Evolutionary conservation across 2,329 filamentous ascomycete genomes (phyloP).

Genomic region (Leptosphaerulina australis): DNA sequence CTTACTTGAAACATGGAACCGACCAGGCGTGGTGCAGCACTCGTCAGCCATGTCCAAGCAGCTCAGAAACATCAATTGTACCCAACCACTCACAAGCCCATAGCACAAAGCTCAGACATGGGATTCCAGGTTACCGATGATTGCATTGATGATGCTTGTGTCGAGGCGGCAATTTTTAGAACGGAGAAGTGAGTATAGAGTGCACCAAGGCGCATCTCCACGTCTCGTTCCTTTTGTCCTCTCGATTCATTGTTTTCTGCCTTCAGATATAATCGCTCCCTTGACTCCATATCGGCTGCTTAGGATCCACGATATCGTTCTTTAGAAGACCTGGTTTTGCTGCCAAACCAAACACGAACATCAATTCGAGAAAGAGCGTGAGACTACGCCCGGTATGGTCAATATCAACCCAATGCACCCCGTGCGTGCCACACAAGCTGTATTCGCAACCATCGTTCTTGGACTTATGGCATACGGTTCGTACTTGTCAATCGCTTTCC

Average conservation of each 20-base stretch:
- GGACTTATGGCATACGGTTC: constrained; percentile 76
- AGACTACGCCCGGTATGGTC: neutral
- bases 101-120: constrained; percentile 14
- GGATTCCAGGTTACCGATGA: constrained; percentile 22
- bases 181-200: constrained; percentile 5
- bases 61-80: constrained; percentile 7
- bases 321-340: neutral
- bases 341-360: neutral
- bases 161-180: constrained; percentile 11
- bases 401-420: constrained; percentile 62
- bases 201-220: constrained; percentile 11
- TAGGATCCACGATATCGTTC: neutral
- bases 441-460: constrained; percentile 76
- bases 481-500: constrained; percentile 23
- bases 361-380: neutral
- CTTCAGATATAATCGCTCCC: neutral
- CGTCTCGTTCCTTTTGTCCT: neutral
- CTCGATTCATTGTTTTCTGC: neutral
- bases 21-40: constrained; percentile 18
- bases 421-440: constrained; percentile 68
- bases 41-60: constrained; percentile 17
- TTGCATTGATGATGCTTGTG: constrained; percentile 21
- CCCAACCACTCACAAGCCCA: constrained; percentile 14
- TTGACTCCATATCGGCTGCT: neutral
- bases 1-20: constrained; percentile 27